These are phyloP conservation scores for Tylopilus sp. DNA, from an alignment of 768 basidiomycete species.

Conservation along the genomic window DNA sequence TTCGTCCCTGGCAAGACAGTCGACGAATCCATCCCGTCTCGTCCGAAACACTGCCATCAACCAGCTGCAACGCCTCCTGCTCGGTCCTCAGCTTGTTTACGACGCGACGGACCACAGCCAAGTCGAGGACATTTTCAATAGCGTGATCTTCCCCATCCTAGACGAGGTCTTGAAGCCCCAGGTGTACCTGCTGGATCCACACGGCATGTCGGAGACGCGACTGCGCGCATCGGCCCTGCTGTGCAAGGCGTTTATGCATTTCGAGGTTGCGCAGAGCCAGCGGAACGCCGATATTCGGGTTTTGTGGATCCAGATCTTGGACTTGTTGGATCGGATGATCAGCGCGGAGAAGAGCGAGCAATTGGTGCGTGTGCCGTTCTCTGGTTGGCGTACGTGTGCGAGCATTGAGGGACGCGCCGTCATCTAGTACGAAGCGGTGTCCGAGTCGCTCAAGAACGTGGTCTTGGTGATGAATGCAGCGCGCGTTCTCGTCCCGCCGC, in stretches of 20 bases:
- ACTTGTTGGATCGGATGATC: slow-evolving; percentile 87
- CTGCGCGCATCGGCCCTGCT: slow-evolving; percentile 84
- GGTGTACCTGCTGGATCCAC: slow-evolving; percentile 71
- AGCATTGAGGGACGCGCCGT: slow-evolving; percentile 7
- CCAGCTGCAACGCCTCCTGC: slow-evolving; percentile 79
- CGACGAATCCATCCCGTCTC: slow-evolving; percentile 78
- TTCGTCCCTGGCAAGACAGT: slow-evolving; percentile 71
- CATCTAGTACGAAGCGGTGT: slow-evolving; percentile 89
- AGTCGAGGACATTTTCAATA: slow-evolving; percentile 83
- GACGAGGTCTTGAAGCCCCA: slow-evolving; percentile 89
- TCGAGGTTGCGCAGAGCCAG: slow-evolving; percentile 70
- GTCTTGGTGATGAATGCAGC: slow-evolving; percentile 94
- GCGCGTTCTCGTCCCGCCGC: slow-evolving; percentile 68
- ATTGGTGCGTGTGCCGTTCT: slow-evolving; percentile 46
- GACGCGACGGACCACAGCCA: slow-evolving; percentile 56
- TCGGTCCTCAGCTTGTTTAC: slow-evolving; percentile 68
- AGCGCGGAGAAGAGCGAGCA: slow-evolving; percentile 80
- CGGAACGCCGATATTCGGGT: slow-evolving; percentile 60
- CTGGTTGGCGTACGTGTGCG: not conserved
- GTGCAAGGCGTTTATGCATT: slow-evolving; percentile 95
- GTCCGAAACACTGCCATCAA: slow-evolving; percentile 78
- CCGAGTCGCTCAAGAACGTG: slow-evolving; percentile 96
- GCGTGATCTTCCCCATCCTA: slow-evolving; percentile 85
- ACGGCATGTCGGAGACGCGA: slow-evolving; percentile 89
- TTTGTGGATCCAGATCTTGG: slow-evolving; percentile 87